A percentile compares a stretch with the other conserved stretches of the same genome.
These are phyloP conservation scores for Metarhizium brunneum DNA, from an alignment of 2,329 filamentous ascomycete genomes.

Conservation along the genomic window DNA sequence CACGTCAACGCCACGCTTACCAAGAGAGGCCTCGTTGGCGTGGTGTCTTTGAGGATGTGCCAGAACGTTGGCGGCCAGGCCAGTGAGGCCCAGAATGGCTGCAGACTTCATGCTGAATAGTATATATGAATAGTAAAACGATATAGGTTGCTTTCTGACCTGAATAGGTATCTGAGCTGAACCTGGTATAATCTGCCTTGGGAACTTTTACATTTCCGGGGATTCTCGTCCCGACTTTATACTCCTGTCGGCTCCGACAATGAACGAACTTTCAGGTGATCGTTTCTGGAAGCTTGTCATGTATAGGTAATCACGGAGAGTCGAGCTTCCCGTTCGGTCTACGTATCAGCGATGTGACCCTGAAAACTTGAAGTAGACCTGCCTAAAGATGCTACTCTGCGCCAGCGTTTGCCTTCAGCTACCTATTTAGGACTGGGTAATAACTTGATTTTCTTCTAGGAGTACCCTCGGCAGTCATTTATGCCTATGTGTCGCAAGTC, in stretches of 20 bases:
- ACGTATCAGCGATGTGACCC: constrained; percentile 1
- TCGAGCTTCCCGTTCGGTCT: constrained; percentile 6
- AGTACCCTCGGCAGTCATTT: neutral
- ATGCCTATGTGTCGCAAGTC: neutral
- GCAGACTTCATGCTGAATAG: constrained; percentile 21
- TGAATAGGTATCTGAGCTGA: neutral
- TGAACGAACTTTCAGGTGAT: neutral
- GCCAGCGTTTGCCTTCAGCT: neutral
- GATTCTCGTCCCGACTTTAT: neutral
- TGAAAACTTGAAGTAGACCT: neutral
- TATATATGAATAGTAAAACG: neutral
- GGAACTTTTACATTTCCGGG: neutral
- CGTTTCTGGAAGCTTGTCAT: neutral
- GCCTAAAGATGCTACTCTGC: neutral
- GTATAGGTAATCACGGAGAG: neutral
- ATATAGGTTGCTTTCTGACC: neutral
- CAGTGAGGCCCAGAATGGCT: constrained; percentile 23
- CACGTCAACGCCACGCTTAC: constrained; percentile 23
- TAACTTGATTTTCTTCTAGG: neutral
- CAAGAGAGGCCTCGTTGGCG: constrained; percentile 13
- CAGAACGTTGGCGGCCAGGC: constrained; percentile 19
- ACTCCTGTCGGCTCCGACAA: neutral
- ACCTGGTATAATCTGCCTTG: neutral
- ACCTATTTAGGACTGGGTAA: neutral
- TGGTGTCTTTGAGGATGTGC: constrained; percentile 21